Conservation (phyloP, 495 filamentous ascomycete species). For the Neurospora cerealis region DNA sequence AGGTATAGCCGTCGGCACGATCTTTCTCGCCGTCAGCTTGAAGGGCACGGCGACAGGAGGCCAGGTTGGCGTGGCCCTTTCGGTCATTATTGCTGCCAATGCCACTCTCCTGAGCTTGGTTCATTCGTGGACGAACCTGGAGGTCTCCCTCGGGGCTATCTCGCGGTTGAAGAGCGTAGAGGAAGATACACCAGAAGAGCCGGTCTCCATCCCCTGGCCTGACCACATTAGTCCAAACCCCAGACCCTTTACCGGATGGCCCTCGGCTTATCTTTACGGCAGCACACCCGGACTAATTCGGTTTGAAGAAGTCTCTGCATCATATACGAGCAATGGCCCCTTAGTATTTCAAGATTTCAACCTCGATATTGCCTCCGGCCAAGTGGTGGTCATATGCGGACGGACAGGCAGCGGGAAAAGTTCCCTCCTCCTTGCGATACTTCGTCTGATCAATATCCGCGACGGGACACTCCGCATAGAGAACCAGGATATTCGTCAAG, state of each 20-base stretch:
- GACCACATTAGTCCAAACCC: not conserved
- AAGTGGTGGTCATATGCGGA: constrained; percentile 26
- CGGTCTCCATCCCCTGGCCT: not conserved
- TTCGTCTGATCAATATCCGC: constrained; percentile 22
- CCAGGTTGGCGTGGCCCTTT: constrained; percentile 21
- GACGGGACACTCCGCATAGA: constrained; percentile 25
- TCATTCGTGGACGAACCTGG: constrained; percentile 34
- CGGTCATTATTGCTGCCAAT: constrained; percentile 20
- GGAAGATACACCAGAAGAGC: constrained; percentile 15
- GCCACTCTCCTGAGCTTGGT: constrained; percentile 25
- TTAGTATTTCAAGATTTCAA: constrained; percentile 22
- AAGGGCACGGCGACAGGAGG: constrained; percentile 18
- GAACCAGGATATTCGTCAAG: constrained; percentile 18
- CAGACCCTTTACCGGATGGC: not conserved
- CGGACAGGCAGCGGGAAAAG: constrained; percentile 34
- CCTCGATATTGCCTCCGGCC: constrained; percentile 22
- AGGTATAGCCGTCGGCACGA: constrained; percentile 29
- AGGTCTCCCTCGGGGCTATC: constrained; percentile 44
- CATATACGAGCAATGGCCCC: constrained; percentile 18
- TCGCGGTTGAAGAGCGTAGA: constrained; percentile 33
- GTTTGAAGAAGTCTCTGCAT: constrained; percentile 24
- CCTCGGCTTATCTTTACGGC: not conserved
- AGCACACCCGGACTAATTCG: not conserved
- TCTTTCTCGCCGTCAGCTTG: constrained; percentile 30
- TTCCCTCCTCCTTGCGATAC: constrained; percentile 24